These are phyloP conservation scores for Madurella fahalii DNA, from an alignment of 2,329 filamentous ascomycete genomes.

Conservation along the genomic window DNA sequence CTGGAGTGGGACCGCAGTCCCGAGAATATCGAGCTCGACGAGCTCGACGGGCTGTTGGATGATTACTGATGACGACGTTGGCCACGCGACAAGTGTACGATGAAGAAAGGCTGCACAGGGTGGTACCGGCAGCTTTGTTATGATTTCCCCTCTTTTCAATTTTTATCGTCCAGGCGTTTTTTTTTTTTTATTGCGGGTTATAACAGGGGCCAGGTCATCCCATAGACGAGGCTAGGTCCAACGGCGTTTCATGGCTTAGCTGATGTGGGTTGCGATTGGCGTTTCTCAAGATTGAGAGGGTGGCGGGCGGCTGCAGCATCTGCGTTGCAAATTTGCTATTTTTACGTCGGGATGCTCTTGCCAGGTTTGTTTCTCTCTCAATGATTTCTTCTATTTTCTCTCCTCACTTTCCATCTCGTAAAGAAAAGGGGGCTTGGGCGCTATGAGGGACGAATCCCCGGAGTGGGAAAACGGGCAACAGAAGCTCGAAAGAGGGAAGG, in stretches of 20 bases:
- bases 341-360: background rate
- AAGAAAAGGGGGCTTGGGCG: constrained; percentile 8
- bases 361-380: constrained; percentile 6
- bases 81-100: constrained; percentile 15
- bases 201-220: constrained; percentile 18
- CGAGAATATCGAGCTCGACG: constrained; percentile 86
- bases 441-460: constrained; percentile 4
- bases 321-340: constrained; percentile 23
- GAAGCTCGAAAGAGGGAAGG: background rate
- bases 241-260: constrained; percentile 24
- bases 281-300: constrained; percentile 14
- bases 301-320: constrained; percentile 26
- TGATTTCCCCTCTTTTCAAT: constrained; percentile 4
- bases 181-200: constrained; percentile 1
- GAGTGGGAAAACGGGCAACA: constrained; percentile 7
- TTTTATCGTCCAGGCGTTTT: background rate
- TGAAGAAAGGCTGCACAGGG: constrained; percentile 9
- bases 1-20: constrained; percentile 67
- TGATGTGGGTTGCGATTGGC: constrained; percentile 25
- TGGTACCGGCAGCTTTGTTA: constrained; percentile 16
- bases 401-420: constrained; percentile 4
- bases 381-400: too few species aligned
- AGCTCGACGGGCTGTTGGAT: constrained; percentile 83
- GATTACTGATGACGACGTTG: constrained; percentile 51
- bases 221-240: constrained; percentile 26